Conservation (phyloP, 2,329 filamentous ascomycete species). For the Stachybotrys elegans region DNA sequence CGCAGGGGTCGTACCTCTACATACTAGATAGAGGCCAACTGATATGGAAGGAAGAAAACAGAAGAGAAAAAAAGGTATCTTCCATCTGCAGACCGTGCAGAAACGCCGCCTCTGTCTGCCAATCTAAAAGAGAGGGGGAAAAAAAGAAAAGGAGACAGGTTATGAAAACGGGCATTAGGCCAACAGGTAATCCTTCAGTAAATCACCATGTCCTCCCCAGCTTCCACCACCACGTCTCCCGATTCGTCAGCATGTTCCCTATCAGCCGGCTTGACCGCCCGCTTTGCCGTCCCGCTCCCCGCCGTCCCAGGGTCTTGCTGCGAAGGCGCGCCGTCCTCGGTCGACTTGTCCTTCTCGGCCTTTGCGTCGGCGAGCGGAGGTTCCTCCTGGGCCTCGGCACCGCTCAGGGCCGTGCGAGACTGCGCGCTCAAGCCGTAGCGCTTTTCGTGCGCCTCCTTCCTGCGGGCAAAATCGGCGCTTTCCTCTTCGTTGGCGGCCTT, state of each 20-base stretch:
- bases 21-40: too few species aligned
- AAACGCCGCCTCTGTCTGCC: too few species aligned
- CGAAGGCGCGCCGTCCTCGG: not conserved
- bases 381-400: too few species aligned
- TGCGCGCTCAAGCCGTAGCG: slow-evolving; percentile 18
- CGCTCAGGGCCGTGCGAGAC: slow-evolving; percentile 21
- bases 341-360: not conserved
- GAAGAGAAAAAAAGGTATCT: too few species aligned
- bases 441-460: slow-evolving; percentile 32
- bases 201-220: slow-evolving; percentile 86
- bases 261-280: not conserved
- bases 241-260: slow-evolving; percentile 55
- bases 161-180: too few species aligned
- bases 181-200: slow-evolving; percentile 69
- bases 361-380: too few species aligned
- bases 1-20: too few species aligned
- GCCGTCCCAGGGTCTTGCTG: not conserved
- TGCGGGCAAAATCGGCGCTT: slow-evolving; percentile 53
- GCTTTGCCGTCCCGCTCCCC: not conserved
- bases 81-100: too few species aligned
- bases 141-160: too few species aligned
- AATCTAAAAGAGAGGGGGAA: too few species aligned
- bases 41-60: too few species aligned
- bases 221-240: slow-evolving; percentile 75
- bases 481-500: slow-evolving; percentile 62